Evolutionary conservation across 2,329 filamentous ascomycete genomes (phyloP), one percentile per base, ranked within the genome.

Genomic region (Fusarium sp.): DNA sequence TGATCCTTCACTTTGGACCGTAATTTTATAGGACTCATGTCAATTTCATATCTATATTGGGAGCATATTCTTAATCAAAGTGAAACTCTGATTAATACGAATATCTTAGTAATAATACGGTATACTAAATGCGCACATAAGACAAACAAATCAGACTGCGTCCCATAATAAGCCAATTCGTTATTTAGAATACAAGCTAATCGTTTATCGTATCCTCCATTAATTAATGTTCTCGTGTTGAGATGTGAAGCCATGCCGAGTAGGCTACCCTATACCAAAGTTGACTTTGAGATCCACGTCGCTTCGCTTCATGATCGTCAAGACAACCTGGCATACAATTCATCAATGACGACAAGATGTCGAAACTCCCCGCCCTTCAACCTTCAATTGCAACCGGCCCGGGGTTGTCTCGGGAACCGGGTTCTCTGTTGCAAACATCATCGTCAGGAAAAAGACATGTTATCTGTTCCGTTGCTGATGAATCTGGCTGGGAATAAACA

Each of bases 301-400:
- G 40, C n/a, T 39, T 26, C 34, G 40, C n/a, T 39, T 26, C 34
- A 7, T 36, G 34, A 36, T 22, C 21, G 14, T 24, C 40, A 13
- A 19, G 38, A 51, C 28, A 38, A 24, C 26, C 22, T 10, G 39
- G n/a, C 22, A 17, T 11, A 19, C 33, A 17, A 3, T 40, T 28
- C 28, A 15, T 44, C 38, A 21, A 70, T 69, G 57, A 67, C 47
- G 44, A 60, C 52, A 53, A 52, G 19, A 67, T 36, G 31, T 68
- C 42, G 61, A 57, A 62, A 31, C 21, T 26, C 39, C 19, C 38
- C 28, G 39, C 17, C 40, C 28, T 45, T 21, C 21, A 44, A 59
- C 11, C 24, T 45, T 46, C 26, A 44, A 56, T 21, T 51, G 36
- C 43, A 69, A 21, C 55, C 65, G 55, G 45, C 10, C 47, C 55